Evolutionary conservation across 768 basidiomycete genomes (phyloP), one percentile per base, ranked within the genome.

Genomic region (Rhizopogon salebrosus): DNA sequence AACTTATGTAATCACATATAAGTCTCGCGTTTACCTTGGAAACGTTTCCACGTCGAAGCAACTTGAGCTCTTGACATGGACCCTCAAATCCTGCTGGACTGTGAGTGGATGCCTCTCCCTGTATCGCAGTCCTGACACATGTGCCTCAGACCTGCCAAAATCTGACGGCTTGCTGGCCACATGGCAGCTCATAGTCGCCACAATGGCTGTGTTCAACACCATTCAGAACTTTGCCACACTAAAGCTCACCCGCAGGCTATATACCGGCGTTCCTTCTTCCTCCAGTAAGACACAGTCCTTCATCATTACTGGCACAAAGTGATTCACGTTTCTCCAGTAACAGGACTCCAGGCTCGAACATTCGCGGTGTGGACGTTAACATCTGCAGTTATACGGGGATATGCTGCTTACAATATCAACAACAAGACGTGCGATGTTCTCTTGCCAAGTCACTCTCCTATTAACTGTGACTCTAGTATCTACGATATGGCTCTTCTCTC

Each of bases 331-430:
- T 45, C 42, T 38, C 6, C 70, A 95, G 95, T 99, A 10, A 94
- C 92, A 6, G 70, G 77, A 16, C 77, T 98, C 18, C 91, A 95
- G 58, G 88, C 91, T 35, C 80, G 95, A 41, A 90, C 93, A 4
- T 97, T 97, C 65, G 95, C 81, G 1, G 78, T 83, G 1, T 99
- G 95, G 95, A 98, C 95, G 0, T 67, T 95, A 48, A 85, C 88
- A 4, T 83, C 92, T 7, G 91, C 89, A 22, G 72, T 88, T 41
- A 83, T 98, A 45, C 84, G 95, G 34, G 73, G 77, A 43, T 94
- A 94, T 60, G 90, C 92, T 10, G 93, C 95, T 6, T 98, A 94
- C 70, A 77, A 98, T 65, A 89, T 98, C 59, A 73, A 84, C 53
- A 76, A 83, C 63, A 91, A 91, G 71, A 73, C 78, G 95, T 95